Conservation (phyloP, 768 basidiomycete species). For the Russula sp. region DNA sequence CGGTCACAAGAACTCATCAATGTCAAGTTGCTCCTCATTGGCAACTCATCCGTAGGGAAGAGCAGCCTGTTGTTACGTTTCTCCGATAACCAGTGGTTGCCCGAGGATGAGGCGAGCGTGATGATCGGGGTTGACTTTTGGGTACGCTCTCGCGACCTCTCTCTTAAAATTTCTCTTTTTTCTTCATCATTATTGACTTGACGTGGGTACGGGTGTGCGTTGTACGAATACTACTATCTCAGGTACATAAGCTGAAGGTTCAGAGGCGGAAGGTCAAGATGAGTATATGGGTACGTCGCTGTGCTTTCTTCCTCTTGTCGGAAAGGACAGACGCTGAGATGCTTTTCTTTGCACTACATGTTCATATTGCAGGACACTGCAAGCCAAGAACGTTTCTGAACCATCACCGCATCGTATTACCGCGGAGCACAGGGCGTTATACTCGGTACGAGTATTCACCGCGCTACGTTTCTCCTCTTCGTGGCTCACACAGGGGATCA, state of each 20-base stretch:
- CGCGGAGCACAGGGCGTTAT: slow-evolving; percentile 84
- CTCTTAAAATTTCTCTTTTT: background rate
- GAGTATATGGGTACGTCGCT: slow-evolving; percentile 71
- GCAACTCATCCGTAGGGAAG: too few species aligned
- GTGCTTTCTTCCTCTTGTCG: background rate
- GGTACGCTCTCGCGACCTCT: slow-evolving; percentile 44
- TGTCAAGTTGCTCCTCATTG: too few species aligned
- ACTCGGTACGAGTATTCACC: slow-evolving; percentile 46
- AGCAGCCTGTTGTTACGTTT: too few species aligned
- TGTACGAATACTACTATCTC: slow-evolving; percentile 16
- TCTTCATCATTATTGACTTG: background rate
- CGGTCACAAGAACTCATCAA: slow-evolving; percentile 43
- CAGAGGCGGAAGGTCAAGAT: slow-evolving; percentile 75
- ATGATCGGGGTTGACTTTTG: slow-evolving; percentile 86
- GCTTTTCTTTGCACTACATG: background rate
- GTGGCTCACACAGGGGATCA: background rate
- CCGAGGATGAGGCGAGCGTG: slow-evolving; percentile 81
- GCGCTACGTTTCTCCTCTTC: too few species aligned
- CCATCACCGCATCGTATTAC: slow-evolving; percentile 90
- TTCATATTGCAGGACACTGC: slow-evolving; percentile 83
- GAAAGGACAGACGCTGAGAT: background rate
- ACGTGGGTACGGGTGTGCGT: too few species aligned
- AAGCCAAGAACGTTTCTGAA: slow-evolving; percentile 94
- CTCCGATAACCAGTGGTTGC: too few species aligned
- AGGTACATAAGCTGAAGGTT: slow-evolving; percentile 88